phyloP scores from a whole-genome alignment of 768 basidiomycete genomes.

The Naganishia vishniacii region DNA sequence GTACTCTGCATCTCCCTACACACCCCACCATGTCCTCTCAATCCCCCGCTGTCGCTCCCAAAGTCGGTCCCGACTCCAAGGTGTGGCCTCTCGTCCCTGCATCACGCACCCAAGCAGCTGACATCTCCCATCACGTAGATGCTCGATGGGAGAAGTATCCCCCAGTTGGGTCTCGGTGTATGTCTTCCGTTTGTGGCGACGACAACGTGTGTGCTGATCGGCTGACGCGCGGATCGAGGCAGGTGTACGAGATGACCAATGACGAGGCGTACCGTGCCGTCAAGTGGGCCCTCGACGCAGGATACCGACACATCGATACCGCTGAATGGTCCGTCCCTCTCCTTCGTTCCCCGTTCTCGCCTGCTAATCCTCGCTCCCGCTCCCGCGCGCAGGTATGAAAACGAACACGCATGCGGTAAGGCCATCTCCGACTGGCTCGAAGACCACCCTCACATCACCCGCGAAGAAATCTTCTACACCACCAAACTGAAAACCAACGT shows the following conservation, averaged over 20 bases:
- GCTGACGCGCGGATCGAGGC: constrained; percentile 34
- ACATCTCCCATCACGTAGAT: constrained; percentile 52
- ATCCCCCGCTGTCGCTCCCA: not conserved
- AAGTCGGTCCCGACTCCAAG: constrained; percentile 6
- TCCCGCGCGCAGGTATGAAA: constrained; percentile 54
- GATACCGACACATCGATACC: constrained; percentile 60
- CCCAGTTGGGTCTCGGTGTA: constrained; percentile 59
- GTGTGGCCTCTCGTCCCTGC: not conserved
- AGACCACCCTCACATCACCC: constrained; percentile 50
- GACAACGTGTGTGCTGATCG: too few relatives aligned
- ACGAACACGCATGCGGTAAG: constrained; percentile 61
- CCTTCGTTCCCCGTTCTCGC: not conserved
- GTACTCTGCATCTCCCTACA: not conserved
- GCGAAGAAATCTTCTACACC: constrained; percentile 63
- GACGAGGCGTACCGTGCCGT: constrained; percentile 58
- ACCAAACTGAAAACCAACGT: constrained; percentile 63
- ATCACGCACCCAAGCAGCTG: too few relatives aligned
- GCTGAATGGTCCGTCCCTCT: constrained; percentile 49
- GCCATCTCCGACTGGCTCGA: constrained; percentile 43
- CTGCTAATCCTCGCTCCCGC: constrained; percentile 54
- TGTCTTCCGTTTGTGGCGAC: constrained; percentile 6
- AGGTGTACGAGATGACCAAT: constrained; percentile 64
- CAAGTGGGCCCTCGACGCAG: constrained; percentile 62
- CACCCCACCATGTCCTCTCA: not conserved
- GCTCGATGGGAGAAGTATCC: constrained; percentile 57